Percentiles rank a stretch among this genome's conserved stretches.
These are phyloP conservation scores for Xylaria longipes DNA, from an alignment of 495 filamentous ascomycete species.

Conservation along the genomic window DNA sequence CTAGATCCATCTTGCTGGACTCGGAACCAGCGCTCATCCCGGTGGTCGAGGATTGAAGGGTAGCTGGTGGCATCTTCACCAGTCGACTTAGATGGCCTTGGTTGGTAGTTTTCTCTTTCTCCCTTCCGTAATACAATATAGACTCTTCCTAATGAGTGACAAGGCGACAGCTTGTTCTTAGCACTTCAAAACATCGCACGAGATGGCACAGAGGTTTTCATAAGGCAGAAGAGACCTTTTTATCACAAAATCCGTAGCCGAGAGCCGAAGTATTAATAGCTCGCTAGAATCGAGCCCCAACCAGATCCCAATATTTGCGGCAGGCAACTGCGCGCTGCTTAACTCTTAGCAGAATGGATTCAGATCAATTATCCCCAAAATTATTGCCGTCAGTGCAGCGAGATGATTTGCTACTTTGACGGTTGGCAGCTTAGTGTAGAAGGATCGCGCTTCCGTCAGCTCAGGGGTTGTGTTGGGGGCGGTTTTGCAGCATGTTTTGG, in stretches of 20 bases:
- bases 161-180: background rate
- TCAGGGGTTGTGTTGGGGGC: slow-evolving; percentile 12
- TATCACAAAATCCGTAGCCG: background rate
- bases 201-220: background rate
- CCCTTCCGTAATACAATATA: background rate
- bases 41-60: slow-evolving; percentile 32
- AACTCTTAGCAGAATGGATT: background rate
- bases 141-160: background rate
- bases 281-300: slow-evolving; percentile 12
- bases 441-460: slow-evolving; percentile 6
- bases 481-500: background rate
- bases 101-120: background rate
- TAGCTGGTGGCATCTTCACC: slow-evolving; percentile 33
- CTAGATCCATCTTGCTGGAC: slow-evolving; percentile 36
- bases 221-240: background rate
- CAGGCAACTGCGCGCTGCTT: background rate
- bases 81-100: background rate
- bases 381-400: background rate
- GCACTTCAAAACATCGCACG: background rate
- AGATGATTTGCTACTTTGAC: background rate
- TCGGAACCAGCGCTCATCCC: slow-evolving; percentile 31
- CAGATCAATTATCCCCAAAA: background rate
- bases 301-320: slow-evolving; percentile 16
- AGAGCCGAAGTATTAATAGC: slow-evolving; percentile 19
- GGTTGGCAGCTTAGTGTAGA: background rate